Evolutionary conservation across 345 rosid species (phyloP), one percentile per base, ranked within the genome.

Genomic region (Litchi chinensis): DNA sequence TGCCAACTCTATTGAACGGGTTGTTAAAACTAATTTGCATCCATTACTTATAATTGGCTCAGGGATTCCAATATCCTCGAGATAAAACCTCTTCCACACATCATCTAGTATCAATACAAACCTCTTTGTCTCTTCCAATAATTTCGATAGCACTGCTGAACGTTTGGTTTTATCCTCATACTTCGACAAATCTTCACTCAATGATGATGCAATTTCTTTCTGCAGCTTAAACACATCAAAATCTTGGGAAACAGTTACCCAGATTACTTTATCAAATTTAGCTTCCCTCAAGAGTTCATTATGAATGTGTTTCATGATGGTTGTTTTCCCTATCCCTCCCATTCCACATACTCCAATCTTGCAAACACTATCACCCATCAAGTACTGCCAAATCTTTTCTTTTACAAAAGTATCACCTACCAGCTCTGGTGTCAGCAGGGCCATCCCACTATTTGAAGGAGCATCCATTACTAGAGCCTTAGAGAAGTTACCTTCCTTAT

Each of bases 211-310:
- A 15, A 81, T 77, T 6, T 52, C 50, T 12, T 40, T 21, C 48
- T 76, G 83, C 62, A 76, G 24, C 1, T 67, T 81, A 7, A 9
- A 5, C 10, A 37, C 48, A 72, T 56, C 28, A 10, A 56, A 40
- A 0, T 57, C 11, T n/a, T 32, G 16, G 0, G 75, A 37, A 2
- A 54, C 50, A 19, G 75, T 72, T 18, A 37, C 46, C 73, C 73
- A 69, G 10, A 69, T 44, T 7, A 69, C 57, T n/a, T 46, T 15
- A 22, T 44, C 54, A 6, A 69, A 69, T 15, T 69, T 43, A 10
- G 11, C 6, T 44, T 44, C 19, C 0, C 24, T 8, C 41, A n/a
- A 10, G 57, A 69, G 73, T 44, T 21, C 6, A 8, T 69, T 46
- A 12, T 46, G 12, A 69, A 69, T 69, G 3, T 39, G 56, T 44